phyloP scores from a whole-genome alignment of 768 basidiomycete genomes.

The Amanita fuliginea region DNA sequence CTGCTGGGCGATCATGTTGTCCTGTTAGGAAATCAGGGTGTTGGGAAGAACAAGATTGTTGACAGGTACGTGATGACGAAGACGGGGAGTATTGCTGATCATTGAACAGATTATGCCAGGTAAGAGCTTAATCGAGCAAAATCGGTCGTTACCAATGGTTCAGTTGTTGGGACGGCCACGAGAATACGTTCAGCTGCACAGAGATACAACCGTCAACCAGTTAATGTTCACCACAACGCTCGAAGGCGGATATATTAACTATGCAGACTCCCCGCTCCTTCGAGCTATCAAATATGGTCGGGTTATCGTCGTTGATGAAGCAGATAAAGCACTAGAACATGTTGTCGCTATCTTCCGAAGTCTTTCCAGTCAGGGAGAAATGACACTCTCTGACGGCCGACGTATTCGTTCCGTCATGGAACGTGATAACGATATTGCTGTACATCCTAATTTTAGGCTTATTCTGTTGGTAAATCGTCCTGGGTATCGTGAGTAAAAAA shows the following conservation, averaged over 20 bases:
- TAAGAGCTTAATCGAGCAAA: slow-evolving; percentile 11
- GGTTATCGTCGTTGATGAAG: slow-evolving; percentile 62
- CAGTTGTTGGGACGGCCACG: slow-evolving; percentile 50
- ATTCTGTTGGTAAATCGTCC: slow-evolving; percentile 57
- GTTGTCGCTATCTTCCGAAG: slow-evolving; percentile 64
- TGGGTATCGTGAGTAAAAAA: slow-evolving; percentile 45
- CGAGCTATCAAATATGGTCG: slow-evolving; percentile 51
- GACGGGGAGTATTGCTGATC: background rate
- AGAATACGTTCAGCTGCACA: slow-evolving; percentile 62
- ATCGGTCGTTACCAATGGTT: background rate
- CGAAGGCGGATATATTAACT: slow-evolving; percentile 41
- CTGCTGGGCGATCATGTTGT: slow-evolving; percentile 54
- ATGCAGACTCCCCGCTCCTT: slow-evolving; percentile 56
- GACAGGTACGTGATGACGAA: slow-evolving; percentile 31
- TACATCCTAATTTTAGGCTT: slow-evolving; percentile 55
- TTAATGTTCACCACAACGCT: slow-evolving; percentile 60
- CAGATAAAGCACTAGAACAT: slow-evolving; percentile 65
- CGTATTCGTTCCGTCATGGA: slow-evolving; percentile 36
- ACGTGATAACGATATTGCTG: slow-evolving; percentile 42
- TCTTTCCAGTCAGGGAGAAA: slow-evolving; percentile 52
- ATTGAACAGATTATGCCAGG: slow-evolving; percentile 40
- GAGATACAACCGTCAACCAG: slow-evolving; percentile 62
- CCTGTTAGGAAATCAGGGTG: slow-evolving; percentile 61
- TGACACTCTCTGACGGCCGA: slow-evolving; percentile 54
- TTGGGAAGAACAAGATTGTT: slow-evolving; percentile 63